phyloP scores from a whole-genome alignment of 2,329 filamentous ascomycete species.

The Aspergillus japonicus region DNA sequence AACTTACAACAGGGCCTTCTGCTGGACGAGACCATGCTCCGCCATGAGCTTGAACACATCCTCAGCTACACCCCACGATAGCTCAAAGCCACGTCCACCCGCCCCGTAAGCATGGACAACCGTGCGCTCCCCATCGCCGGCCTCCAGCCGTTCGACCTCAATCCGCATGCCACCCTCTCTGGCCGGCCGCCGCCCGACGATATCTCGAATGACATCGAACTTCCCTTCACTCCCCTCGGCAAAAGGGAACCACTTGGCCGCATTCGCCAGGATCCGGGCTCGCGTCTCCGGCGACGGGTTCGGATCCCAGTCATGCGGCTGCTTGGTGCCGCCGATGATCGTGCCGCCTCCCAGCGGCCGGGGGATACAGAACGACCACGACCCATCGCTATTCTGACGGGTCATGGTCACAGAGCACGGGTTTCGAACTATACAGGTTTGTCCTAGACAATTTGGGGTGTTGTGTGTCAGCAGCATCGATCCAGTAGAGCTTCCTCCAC shows the following conservation, averaged over 20 bases:
- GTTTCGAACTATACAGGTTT: conserved; percentile 51
- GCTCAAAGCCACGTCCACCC: conserved; percentile 61
- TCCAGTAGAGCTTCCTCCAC: too few relatives aligned
- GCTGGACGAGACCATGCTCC: conserved; percentile 21
- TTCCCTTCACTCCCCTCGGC: conserved; percentile 33
- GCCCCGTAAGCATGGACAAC: conserved; percentile 60
- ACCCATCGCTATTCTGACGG: conserved; percentile 61
- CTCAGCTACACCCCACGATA: conserved; percentile 60
- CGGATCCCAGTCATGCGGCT: conserved; percentile 56
- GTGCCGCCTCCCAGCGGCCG: conserved; percentile 63
- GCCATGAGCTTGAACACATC: conserved; percentile 48
- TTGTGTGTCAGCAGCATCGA: too few relatives aligned
- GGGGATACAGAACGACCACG: conserved; percentile 63
- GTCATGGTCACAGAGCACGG: conserved; percentile 52
- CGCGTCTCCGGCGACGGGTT: conserved; percentile 51
- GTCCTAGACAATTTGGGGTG: conserved; percentile 28
- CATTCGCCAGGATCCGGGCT: conserved; percentile 47
- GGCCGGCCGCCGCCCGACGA: conserved; percentile 47
- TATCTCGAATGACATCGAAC: conserved; percentile 47
- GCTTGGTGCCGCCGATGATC: conserved; percentile 65
- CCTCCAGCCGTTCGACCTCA: conserved; percentile 47
- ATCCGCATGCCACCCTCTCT: conserved; percentile 52
- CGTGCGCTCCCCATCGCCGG: conserved; percentile 15
- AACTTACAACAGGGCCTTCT: conserved; percentile 25
- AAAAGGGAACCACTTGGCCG: conserved; percentile 43